Conservation (phyloP, 179 eudicot genomes). For the Patellifolia procumbens region DNA sequence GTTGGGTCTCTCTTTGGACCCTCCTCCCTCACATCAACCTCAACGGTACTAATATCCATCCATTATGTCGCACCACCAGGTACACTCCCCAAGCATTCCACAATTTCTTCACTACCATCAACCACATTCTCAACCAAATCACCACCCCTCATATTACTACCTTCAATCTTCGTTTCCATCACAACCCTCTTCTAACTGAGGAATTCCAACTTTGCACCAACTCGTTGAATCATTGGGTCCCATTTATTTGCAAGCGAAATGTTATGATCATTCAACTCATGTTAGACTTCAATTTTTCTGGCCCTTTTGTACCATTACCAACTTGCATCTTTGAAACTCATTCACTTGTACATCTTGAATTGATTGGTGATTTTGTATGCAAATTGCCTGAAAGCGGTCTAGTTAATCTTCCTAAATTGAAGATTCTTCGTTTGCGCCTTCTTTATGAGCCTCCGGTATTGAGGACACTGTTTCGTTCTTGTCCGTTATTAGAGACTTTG, state of each 20-base stretch:
- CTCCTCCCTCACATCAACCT: background rate
- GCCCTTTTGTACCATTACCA: background rate
- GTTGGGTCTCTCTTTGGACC: conserved; percentile 15
- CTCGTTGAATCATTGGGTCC: no score
- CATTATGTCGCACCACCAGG: no score
- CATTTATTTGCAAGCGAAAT: no score
- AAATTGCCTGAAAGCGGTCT: background rate
- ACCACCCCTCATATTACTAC: background rate
- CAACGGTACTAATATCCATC: no score
- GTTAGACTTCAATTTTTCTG: no score
- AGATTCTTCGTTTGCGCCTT: background rate
- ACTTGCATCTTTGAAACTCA: background rate
- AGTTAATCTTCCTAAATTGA: background rate
- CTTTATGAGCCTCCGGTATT: background rate
- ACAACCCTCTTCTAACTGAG: no score
- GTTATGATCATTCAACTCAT: no score
- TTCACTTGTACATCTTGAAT: no score
- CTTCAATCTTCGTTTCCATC: background rate
- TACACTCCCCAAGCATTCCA: no score
- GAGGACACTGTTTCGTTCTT: background rate
- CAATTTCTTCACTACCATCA: background rate
- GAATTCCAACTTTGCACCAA: no score
- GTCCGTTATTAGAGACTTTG: background rate
- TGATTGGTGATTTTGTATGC: background rate
- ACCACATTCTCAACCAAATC: background rate